Evolutionary conservation across 306 rosid genomes (phyloP), one percentile per base, ranked within the genome.

Genomic region (Glycine latifolia): DNA sequence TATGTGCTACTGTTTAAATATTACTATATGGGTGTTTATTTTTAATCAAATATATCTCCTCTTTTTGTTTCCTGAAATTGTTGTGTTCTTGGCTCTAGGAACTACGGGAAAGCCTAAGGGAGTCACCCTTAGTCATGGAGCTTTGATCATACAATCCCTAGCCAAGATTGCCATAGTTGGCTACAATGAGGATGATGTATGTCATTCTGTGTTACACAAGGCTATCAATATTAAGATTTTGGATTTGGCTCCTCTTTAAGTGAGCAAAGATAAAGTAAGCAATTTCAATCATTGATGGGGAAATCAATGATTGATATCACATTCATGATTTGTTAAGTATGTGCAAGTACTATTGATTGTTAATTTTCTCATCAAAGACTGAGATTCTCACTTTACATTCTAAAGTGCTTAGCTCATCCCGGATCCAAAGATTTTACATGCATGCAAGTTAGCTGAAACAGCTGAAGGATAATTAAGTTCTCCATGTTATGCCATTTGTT

Each of bases 81-180:
- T 39, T 39, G 37, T 80, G 37, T 73, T 77, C 39, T 26, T 81
- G 26, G 73, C 59, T 68, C 5, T 56, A 95, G 99, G 99, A 81
- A 93, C 98, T 46, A 91, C 93, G 3, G 98, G 99, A 80, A 90
- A 90, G 85, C 97, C 99, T 61, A 95, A 93, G 83, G 98, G 98
- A 86, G 96, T 93, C 53, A 63, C 89, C 71, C 74, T 95, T 73
- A 95, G 87, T 54, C 98, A 95, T 87, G 89, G 90, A 52, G 90
- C 94, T 83, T 82, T 95, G 81, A 86, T 90, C 59, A 70, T 88
- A 69, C 99, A 95, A 81, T 89, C 97, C 20, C 88, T 89, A 10
- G 94, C 97, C 52, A 95, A 95, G 89, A 89, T 95, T 62, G 91
- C 96, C 50, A 17, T 84, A 26, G 91, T 93, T 83, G 97, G 97